Evolutionary conservation across 2,329 filamentous ascomycete genomes (phyloP).

Genomic region (Fusarium tuaranense): DNA sequence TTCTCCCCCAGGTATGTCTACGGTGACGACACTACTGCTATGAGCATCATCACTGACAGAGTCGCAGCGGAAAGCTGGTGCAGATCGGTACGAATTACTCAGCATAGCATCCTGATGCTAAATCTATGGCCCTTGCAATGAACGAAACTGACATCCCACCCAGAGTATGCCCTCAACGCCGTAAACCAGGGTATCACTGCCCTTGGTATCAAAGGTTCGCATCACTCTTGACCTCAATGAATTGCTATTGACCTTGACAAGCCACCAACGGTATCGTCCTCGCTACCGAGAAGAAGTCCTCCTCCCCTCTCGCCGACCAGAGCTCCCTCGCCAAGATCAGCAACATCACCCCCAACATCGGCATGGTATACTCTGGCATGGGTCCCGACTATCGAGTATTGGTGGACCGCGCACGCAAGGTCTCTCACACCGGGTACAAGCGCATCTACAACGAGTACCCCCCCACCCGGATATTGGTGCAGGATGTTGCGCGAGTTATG

Average conservation of each 20-base stretch:
- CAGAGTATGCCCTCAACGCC: slow-evolving; percentile 98
- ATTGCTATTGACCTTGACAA: slow-evolving; percentile 53
- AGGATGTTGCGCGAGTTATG: slow-evolving; percentile 97
- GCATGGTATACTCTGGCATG: slow-evolving; percentile 99
- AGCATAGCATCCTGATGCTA: background rate
- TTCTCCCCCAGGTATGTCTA: slow-evolving; percentile 94
- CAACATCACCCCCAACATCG: slow-evolving; percentile 98
- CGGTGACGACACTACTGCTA: slow-evolving; percentile 41
- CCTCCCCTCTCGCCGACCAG: slow-evolving; percentile 95
- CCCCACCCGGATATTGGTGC: slow-evolving; percentile 98
- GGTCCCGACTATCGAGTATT: slow-evolving; percentile 97
- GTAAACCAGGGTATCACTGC: slow-evolving; percentile 99
- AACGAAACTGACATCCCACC: slow-evolving; percentile 28
- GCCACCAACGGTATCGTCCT: slow-evolving; percentile 99
- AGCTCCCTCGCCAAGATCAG: slow-evolving; percentile 97
- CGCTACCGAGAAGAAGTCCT: slow-evolving; percentile 99
- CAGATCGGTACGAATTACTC: slow-evolving; percentile 78
- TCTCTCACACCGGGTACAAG: slow-evolving; percentile 98
- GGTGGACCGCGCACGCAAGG: slow-evolving; percentile 97
- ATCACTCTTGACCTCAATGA: background rate
- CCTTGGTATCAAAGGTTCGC: slow-evolving; percentile 94
- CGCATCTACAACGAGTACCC: slow-evolving; percentile 99
- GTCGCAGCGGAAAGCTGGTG: slow-evolving; percentile 91
- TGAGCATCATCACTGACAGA: slow-evolving; percentile 57
- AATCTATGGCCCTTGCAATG: background rate